Base-by-base conservation (phyloP, 495 filamentous ascomycete genomes). In the Podospora comata region DNA sequence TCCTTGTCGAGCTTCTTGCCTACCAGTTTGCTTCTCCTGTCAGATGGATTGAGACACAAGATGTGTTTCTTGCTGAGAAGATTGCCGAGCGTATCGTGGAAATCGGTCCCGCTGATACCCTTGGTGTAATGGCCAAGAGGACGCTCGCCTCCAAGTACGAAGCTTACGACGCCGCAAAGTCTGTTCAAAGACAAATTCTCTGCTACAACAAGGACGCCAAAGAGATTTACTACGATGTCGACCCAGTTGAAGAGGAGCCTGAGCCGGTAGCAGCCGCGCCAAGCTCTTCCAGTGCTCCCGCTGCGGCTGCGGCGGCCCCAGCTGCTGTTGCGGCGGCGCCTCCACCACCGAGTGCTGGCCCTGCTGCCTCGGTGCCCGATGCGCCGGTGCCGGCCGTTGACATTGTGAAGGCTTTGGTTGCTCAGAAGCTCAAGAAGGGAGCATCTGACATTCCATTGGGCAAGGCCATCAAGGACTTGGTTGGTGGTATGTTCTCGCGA, bases 181-280 rank as follows among this genome's bases (percentile, higher is more conserved):
- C 93, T 0, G 88, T 97, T 19, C 93, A 97, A 78, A 88, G 95
- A 72, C 94, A 98, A 80, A 98, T 99, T 79, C 88, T 98, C 55
- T 98, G 95, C 84, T 99, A 98, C 85, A 97, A 96, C 81, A 99
- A 99, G 79, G 95, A 99, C 76, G 92, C 93, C 11, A 97, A 97
- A 78, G 95, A 98, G 77, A 99, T 99, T 71, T 99, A 99, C 83
- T 99, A 99, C 78, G 94, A 97, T 78, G 92, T 97, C 54, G 95
- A 99, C 75, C 96, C 96, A 0, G 85, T 95, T 15, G 93, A 96
- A 74, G 95, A 99, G 57, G 94, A 97, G 80, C 85, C 89, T 26
- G 89, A 88, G 70, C 76, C 89, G 32, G 71, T 85, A 23, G 75
- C 83, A 26, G 79, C 84, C 65, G 74, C 82, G 30, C 73, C 85